Evolutionary conservation across 495 filamentous ascomycete genomes (phyloP), one percentile per base, ranked within the genome.

Genomic region (Lichenothelia convexa): DNA sequence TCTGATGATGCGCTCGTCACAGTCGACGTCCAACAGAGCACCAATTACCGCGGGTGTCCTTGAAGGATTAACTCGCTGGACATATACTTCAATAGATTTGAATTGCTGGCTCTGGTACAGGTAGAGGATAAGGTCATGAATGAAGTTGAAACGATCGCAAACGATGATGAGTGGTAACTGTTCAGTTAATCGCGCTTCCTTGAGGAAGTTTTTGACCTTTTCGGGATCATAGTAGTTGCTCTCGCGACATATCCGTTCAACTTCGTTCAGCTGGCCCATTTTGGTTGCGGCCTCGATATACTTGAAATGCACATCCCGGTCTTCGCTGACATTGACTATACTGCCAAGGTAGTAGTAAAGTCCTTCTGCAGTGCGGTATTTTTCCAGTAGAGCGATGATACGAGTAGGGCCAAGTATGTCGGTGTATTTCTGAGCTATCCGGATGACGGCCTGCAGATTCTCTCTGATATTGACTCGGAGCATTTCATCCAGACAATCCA

Each of bases 81-180:
- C 91, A 47, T 99, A 99, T 34, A 92, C 75, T 60, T 99, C 91
- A 45, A 99, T 99, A 11, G 91, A 93, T 62, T 93, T 91, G 77
- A 92, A 99, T 50, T 94, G 91, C 57, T 95, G 89, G 60, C 93
- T 93, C 59, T 93, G 85, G 64, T 95, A 99, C 18, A 99, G 80
- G 57, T 93, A 95, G 17, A 95, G 69, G 18, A 99, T 80, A 48
- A 99, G 55, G 53, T 99, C 91, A 49, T 99, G 91, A 39, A 94
- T 82, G 53, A 99, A 87, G 62, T 94, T 92, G 69, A 91, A 93
- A 13, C 86, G 83, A 47, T 99, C 91, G 59, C 91, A 95, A 43
- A 99, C 91, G 50, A 95, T 92, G 62, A 99, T 95, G 39, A 99
- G 64, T 12, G 91, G 91, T 30, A 95, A 68, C 60, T 93, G 85